A percentile compares a stretch with the other conserved stretches of the same genome.
phyloP scores from a whole-genome alignment of 2,329 filamentous ascomycete species.

The Talaromyces marneffei region DNA sequence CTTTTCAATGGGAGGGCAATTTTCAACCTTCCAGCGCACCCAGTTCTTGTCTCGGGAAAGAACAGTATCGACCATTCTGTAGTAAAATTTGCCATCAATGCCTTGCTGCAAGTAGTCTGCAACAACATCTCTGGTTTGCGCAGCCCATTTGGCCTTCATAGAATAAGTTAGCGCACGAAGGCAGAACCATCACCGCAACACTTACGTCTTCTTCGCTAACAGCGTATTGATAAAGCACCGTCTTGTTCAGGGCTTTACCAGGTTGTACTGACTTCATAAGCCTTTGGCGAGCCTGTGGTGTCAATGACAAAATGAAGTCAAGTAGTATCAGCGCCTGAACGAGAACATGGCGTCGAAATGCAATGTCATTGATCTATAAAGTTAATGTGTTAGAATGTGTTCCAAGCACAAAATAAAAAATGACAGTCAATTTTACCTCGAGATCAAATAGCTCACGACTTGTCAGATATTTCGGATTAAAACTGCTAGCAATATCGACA shows the following conservation, averaged over 20 bases:
- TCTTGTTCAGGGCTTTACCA: constrained; percentile 68
- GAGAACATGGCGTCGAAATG: constrained; percentile 87
- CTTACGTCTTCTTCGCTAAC: constrained; percentile 76
- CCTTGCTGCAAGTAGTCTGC: constrained; percentile 76
- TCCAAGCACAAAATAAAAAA: not conserved
- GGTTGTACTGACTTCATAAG: constrained; percentile 41
- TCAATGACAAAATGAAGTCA: constrained; percentile 90
- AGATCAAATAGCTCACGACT: constrained; percentile 93
- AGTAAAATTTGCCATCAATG: constrained; percentile 83
- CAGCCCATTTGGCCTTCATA: constrained; percentile 73
- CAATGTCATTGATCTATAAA: constrained; percentile 75
- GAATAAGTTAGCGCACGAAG: constrained; percentile 17
- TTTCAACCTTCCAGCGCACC: constrained; percentile 97
- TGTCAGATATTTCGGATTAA: constrained; percentile 98
- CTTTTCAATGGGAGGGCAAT: constrained; percentile 78
- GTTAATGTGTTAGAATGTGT: not conserved
- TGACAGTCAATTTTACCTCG: constrained; percentile 53
- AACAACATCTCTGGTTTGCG: constrained; percentile 69
- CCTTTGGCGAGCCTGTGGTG: constrained; percentile 73
- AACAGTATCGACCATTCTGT: constrained; percentile 94
- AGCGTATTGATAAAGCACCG: constrained; percentile 75
- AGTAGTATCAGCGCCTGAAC: constrained; percentile 92
- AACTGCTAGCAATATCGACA: constrained; percentile 62
- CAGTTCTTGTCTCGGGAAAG: constrained; percentile 95
- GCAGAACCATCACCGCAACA: constrained; percentile 14